Evolutionary conservation across 345 rosid genomes (phyloP).

Genomic region (Passiflora organensis): DNA sequence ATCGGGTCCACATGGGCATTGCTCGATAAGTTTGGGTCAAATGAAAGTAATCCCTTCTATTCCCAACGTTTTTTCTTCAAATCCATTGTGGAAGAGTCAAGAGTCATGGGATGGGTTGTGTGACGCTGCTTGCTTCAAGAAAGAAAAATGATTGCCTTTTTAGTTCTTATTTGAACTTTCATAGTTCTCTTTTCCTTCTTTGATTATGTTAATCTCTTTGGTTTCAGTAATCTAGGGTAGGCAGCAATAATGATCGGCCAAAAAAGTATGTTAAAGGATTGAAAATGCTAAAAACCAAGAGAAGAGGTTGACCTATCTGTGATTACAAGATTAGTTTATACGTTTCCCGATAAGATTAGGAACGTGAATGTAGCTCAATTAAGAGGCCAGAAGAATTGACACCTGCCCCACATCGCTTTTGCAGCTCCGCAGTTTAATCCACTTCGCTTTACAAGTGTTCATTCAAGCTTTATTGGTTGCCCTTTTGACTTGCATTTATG

Average conservation of each 20-base stretch:
- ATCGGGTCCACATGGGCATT: conserved; percentile 23
- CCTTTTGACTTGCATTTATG: conserved; percentile 41
- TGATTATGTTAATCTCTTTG: not conserved
- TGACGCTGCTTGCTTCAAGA: conserved; percentile 16
- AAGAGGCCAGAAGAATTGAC: not conserved
- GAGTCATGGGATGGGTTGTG: conserved; percentile 36
- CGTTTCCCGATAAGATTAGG: conserved; percentile 53
- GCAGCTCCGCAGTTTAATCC: conserved; percentile 35
- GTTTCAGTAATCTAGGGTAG: conserved; percentile 7
- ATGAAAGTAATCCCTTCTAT: conserved; percentile 18
- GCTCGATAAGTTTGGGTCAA: conserved; percentile 20
- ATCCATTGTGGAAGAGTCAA: conserved; percentile 54
- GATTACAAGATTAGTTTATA: conserved; percentile 27
- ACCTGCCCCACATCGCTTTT: conserved; percentile 20
- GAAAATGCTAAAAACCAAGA: conserved; percentile 23
- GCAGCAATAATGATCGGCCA: conserved; percentile 21
- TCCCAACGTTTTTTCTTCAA: conserved; percentile 17
- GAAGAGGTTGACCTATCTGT: conserved; percentile 34
- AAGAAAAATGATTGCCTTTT: conserved; percentile 13
- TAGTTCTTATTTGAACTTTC: not conserved
- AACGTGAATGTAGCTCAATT: conserved; percentile 22
- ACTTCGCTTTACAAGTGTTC: conserved; percentile 17
- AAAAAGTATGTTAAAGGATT: conserved; percentile 17
- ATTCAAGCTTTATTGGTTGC: conserved; percentile 27
- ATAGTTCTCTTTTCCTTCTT: not conserved